Percentiles rank a stretch among this genome's conserved stretches.
Evolutionary conservation across 78 protist species (phyloP).

Genomic region (Capsaspora owczarzaki): DNA sequence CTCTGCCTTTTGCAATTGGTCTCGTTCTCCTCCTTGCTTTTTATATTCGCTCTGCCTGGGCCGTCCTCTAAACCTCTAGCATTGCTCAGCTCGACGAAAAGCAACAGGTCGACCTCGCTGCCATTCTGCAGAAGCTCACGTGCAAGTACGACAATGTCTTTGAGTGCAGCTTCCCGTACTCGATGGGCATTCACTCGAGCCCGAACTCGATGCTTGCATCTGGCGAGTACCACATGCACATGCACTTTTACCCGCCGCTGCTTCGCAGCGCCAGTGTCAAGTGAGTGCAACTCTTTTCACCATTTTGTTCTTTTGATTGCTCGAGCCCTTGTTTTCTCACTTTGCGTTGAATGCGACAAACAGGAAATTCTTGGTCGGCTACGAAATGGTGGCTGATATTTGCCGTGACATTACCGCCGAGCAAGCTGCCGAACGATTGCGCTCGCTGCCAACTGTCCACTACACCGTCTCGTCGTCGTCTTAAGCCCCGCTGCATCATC

Average conservation of each 20-base stretch:
- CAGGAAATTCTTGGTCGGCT: constrained; percentile 35
- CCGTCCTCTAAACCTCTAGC: too few relatives aligned
- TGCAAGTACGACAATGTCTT: constrained; percentile 35
- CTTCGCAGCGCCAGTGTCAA: constrained; percentile 43
- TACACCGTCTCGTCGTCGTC: too few relatives aligned
- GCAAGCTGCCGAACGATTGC: constrained; percentile 32
- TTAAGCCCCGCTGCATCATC: too few relatives aligned
- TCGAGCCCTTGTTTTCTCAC: too few relatives aligned
- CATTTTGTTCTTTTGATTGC: background rate
- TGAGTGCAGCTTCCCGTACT: constrained; percentile 31
- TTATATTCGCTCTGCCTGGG: too few relatives aligned
- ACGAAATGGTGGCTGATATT: constrained; percentile 35
- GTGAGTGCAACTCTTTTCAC: background rate
- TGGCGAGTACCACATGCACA: constrained; percentile 12
- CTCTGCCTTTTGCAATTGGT: too few relatives aligned
- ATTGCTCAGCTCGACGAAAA: too few relatives aligned
- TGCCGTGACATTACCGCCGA: constrained; percentile 46
- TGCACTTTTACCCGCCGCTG: constrained; percentile 37
- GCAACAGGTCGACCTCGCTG: too few relatives aligned
- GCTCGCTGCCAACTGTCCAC: constrained; percentile 9
- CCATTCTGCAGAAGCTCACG: background rate
- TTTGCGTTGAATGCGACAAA: too few relatives aligned
- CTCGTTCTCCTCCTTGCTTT: too few relatives aligned
- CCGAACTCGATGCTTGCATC: constrained; percentile 1
- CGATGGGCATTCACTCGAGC: constrained; percentile 39